phyloP scores from a whole-genome alignment of 2,329 filamentous ascomycete species.

The Calonectria pauciramosa region DNA sequence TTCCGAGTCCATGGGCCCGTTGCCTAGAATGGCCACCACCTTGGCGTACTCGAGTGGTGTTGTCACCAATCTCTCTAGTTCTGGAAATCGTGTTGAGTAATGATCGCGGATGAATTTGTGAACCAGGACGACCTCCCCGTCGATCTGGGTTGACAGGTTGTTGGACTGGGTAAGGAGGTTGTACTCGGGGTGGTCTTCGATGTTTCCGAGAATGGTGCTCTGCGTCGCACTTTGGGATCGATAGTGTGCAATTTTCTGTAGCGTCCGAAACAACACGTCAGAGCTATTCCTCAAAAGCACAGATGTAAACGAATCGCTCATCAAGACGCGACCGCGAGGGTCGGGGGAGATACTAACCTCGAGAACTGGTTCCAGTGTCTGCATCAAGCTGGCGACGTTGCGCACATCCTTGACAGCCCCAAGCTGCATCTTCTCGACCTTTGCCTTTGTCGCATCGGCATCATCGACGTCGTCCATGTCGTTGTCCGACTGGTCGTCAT shows the following conservation, averaged over 20 bases:
- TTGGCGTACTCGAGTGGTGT: constrained; percentile 97
- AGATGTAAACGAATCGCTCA: constrained; percentile 73
- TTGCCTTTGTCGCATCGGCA: constrained; percentile 79
- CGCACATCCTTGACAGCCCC: constrained; percentile 81
- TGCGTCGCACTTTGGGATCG: constrained; percentile 77
- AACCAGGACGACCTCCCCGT: constrained; percentile 90
- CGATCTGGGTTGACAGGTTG: constrained; percentile 90
- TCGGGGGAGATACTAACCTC: constrained; percentile 73
- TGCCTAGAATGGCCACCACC: constrained; percentile 92
- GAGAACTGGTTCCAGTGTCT: constrained; percentile 83
- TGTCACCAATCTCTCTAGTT: constrained; percentile 89
- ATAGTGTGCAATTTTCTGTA: constrained; percentile 85
- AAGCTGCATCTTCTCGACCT: constrained; percentile 87
- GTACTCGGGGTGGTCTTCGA: constrained; percentile 94
- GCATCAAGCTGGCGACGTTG: constrained; percentile 84
- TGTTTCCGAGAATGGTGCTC: constrained; percentile 79
- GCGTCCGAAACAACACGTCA: constrained; percentile 70
- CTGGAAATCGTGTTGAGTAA: constrained; percentile 93
- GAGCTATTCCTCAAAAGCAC: constrained; percentile 70
- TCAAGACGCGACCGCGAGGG: constrained; percentile 38
- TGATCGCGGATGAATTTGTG: constrained; percentile 98
- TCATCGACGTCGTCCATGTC: constrained; percentile 68
- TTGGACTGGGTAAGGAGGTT: constrained; percentile 90
- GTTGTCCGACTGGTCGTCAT: constrained; percentile 62
- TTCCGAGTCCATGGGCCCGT: constrained; percentile 85